Evolutionary conservation across 2,329 filamentous ascomycete species (phyloP).

Genomic region (Stemphylium lycopersici): DNA sequence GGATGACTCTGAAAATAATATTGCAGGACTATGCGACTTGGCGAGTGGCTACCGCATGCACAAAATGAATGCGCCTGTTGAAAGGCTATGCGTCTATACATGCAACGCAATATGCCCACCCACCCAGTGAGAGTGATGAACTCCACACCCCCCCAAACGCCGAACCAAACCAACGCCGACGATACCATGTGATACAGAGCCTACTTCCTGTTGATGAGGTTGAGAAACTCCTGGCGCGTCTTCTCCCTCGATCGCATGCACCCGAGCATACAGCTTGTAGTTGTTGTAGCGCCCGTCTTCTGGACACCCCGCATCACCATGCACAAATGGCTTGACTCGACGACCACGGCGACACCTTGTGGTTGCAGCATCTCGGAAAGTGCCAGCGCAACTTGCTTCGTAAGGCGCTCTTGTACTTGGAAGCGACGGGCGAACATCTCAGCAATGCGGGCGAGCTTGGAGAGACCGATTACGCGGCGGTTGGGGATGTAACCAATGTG

Average conservation of each 20-base stretch:
- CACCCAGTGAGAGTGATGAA: constrained; percentile 38
- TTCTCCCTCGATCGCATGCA: constrained; percentile 92
- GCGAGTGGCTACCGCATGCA: too few species aligned
- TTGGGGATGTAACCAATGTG: constrained; percentile 98
- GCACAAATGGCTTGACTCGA: constrained; percentile 95
- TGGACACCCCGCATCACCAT: constrained; percentile 99
- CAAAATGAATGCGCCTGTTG: background rate
- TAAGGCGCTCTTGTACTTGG: constrained; percentile 95
- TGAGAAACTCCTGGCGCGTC: constrained; percentile 94
- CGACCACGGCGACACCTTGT: constrained; percentile 93
- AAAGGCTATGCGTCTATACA: constrained; percentile 2
- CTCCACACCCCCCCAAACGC: constrained; percentile 19
- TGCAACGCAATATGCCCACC: constrained; percentile 5
- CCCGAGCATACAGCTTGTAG: constrained; percentile 97
- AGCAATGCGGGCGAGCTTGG: constrained; percentile 92
- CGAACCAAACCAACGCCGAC: constrained; percentile 18
- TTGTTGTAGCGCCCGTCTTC: constrained; percentile 84
- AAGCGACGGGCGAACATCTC: constrained; percentile 95
- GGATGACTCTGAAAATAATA: too few species aligned
- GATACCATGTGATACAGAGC: background rate
- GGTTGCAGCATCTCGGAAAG: constrained; percentile 92
- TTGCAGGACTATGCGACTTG: too few species aligned
- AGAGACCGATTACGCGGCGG: constrained; percentile 89
- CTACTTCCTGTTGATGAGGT: constrained; percentile 58
- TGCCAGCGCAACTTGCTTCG: constrained; percentile 92